Percentiles rank a stretch among this genome's conserved stretches.
Conservation (phyloP, 2,329 filamentous ascomycete species). For the Penicillium sp. region DNA sequence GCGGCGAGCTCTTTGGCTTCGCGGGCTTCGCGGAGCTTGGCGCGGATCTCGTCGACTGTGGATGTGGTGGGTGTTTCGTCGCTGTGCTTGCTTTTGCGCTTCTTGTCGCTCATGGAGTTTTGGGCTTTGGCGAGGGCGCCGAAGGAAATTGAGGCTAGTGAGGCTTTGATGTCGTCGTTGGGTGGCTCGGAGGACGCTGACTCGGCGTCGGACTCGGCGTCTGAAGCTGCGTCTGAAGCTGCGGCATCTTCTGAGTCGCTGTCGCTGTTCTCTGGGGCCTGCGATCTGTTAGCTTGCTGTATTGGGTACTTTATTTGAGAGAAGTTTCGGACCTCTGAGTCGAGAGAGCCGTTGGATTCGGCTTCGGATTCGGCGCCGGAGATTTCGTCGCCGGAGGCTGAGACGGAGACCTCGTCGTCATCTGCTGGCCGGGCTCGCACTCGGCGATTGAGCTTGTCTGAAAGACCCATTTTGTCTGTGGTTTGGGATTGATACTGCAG, state of each 20-base stretch:
- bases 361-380: conserved; percentile 19
- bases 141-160: conserved; percentile 72
- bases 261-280: neutral
- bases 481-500: conserved; percentile 2
- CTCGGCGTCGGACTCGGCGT: conserved; percentile 42
- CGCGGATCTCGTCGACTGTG: conserved; percentile 41
- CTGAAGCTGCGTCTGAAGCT: conserved; percentile 19
- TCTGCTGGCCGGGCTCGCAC: conserved; percentile 43
- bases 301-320: neutral
- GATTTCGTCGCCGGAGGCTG: conserved; percentile 25
- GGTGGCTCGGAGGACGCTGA: conserved; percentile 39
- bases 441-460: conserved; percentile 44
- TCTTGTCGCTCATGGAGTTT: conserved; percentile 59
- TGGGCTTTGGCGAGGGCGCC: conserved; percentile 88
- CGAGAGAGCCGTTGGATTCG: conserved; percentile 15
- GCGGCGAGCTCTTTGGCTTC: conserved; percentile 29
- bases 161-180: conserved; percentile 39
- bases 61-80: conserved; percentile 18
- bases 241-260: conserved; percentile 1
- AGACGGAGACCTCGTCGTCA: conserved; percentile 40
- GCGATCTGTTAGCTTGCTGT: neutral
- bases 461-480: conserved; percentile 35
- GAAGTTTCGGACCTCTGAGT: conserved; percentile 18
- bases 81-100: conserved; percentile 24
- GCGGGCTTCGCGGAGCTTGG: conserved; percentile 43